Evolutionary conservation across 495 filamentous ascomycete genomes (phyloP).

Genomic region (Xylaria telfairii): DNA sequence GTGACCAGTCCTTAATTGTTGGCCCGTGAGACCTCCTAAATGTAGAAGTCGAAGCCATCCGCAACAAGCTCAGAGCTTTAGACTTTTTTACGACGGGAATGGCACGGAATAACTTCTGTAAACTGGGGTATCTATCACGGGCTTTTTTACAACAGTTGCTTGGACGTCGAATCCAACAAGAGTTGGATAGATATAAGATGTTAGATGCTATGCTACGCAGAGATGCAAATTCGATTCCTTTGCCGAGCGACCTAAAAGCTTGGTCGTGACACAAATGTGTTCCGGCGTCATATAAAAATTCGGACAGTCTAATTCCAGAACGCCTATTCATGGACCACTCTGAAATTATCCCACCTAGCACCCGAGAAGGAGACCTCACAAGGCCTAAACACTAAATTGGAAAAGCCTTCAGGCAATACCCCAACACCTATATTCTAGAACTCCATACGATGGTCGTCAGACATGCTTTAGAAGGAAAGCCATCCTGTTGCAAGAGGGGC

Average conservation of each 20-base stretch:
- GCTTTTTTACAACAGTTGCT: background rate
- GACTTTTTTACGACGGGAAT: too few species aligned
- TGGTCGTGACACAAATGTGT: background rate
- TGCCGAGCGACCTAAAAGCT: background rate
- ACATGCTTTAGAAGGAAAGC: background rate
- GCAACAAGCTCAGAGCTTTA: too few species aligned
- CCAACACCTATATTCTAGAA: constrained; percentile 6
- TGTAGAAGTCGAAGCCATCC: too few species aligned
- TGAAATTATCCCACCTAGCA: background rate
- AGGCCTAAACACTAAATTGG: background rate
- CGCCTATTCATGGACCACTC: background rate
- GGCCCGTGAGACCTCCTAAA: too few species aligned
- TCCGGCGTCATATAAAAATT: background rate
- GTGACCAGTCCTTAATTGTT: too few species aligned
- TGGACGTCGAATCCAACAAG: background rate
- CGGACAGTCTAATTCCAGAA: constrained; percentile 14
- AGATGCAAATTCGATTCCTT: background rate
- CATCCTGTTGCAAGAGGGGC: background rate
- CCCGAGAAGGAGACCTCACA: background rate
- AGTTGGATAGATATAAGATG: background rate
- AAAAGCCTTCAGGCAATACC: background rate
- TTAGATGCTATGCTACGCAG: too few species aligned
- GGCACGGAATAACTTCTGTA: too few species aligned
- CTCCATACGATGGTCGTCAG: constrained; percentile 16
- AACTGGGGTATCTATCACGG: too few species aligned